Conservation (phyloP, 129 eudicot species). For the Arctium minus region DNA sequence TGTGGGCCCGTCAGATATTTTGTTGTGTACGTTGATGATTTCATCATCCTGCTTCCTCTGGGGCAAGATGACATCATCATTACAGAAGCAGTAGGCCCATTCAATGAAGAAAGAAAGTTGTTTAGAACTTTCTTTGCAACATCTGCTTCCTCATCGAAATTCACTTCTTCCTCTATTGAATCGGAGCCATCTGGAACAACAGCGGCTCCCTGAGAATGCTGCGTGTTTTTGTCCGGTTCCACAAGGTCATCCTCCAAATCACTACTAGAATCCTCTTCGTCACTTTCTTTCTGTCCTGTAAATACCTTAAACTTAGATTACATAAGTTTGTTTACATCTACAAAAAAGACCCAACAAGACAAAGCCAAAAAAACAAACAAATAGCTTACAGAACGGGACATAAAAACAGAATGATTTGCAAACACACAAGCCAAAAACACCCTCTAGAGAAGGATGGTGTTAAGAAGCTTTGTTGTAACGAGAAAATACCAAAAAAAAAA, state of each 20-base stretch:
- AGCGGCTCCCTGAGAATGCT: slow-evolving; percentile 33
- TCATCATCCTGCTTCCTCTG: slow-evolving; percentile 33
- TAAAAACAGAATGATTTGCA: background rate
- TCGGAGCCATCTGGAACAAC: slow-evolving; percentile 39
- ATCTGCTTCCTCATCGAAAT: slow-evolving; percentile 73
- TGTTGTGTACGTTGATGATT: slow-evolving; percentile 8
- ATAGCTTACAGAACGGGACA: background rate
- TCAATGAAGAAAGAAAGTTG: slow-evolving; percentile 47
- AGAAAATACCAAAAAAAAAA: background rate
- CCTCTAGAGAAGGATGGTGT: background rate
- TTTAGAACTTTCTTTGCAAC: slow-evolving; percentile 72
- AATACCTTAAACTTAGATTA: slow-evolving; percentile 1
- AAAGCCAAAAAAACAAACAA: background rate
- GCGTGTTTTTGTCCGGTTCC: slow-evolving; percentile 24
- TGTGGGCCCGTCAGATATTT: slow-evolving; percentile 21
- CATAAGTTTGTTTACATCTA: background rate
- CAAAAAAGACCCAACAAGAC: background rate
- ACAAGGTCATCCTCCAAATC: slow-evolving; percentile 46
- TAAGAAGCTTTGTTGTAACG: background rate
- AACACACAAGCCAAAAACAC: background rate
- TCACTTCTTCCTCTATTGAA: slow-evolving; percentile 31
- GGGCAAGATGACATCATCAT: slow-evolving; percentile 17
- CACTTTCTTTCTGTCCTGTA: slow-evolving; percentile 53
- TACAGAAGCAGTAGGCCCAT: slow-evolving; percentile 23
- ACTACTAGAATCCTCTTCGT: slow-evolving; percentile 42